A percentile compares a stretch with the other conserved stretches of the same genome.
These are phyloP conservation scores for Didymella arachidicola DNA, from an alignment of 2,329 filamentous ascomycete species.

Conservation along the genomic window DNA sequence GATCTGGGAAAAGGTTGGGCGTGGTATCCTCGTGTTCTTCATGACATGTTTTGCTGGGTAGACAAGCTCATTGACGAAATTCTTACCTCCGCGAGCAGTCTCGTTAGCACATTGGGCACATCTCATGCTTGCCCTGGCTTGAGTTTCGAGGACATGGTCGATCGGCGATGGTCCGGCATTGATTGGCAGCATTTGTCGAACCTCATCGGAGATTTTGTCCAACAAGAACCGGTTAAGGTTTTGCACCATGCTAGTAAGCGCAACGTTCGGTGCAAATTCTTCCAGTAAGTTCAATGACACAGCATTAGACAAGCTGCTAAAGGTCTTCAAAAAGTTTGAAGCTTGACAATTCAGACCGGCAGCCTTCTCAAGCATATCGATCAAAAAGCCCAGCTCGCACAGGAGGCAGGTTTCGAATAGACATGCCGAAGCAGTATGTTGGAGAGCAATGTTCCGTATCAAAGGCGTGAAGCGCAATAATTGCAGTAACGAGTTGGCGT, in stretches of 20 bases:
- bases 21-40: constrained; percentile 63
- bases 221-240: constrained; percentile 84
- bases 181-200: constrained; percentile 69
- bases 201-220: constrained; percentile 80
- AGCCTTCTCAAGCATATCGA: constrained; percentile 98
- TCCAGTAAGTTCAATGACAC: constrained; percentile 81
- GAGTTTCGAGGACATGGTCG: constrained; percentile 77
- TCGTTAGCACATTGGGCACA: constrained; percentile 90
- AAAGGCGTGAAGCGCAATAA: constrained; percentile 90
- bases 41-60: constrained; percentile 71
- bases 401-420: constrained; percentile 83
- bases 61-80: constrained; percentile 83
- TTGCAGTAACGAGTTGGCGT: constrained; percentile 90
- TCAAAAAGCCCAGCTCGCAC: constrained; percentile 93
- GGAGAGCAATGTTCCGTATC: constrained; percentile 84
- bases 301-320: constrained; percentile 83
- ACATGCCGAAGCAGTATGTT: constrained; percentile 87
- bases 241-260: constrained; percentile 84
- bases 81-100: constrained; percentile 78
- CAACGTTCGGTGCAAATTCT: constrained; percentile 76
- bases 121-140: constrained; percentile 75
- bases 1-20: constrained; percentile 79
- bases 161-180: constrained; percentile 64
- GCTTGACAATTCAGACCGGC: constrained; percentile 94
- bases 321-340: constrained; percentile 89